These are phyloP conservation scores for Morella rubra DNA, from an alignment of 306 rosid genomes.

Conservation along the genomic window DNA sequence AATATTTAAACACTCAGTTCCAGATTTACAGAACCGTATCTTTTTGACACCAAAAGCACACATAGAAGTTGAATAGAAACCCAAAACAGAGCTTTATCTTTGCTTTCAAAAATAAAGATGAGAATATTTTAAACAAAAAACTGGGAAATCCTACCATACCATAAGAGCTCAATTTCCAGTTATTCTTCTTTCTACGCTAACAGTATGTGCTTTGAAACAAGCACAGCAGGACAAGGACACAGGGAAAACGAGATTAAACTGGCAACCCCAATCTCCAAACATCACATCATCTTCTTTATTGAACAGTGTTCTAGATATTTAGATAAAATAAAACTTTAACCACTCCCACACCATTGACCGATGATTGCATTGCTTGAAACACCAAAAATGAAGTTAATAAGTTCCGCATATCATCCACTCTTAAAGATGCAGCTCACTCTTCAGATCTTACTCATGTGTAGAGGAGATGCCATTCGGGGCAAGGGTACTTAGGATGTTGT, in stretches of 20 bases:
- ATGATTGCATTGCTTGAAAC: background rate
- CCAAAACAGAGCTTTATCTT: background rate
- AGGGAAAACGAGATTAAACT: background rate
- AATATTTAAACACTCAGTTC: background rate
- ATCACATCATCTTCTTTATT: background rate
- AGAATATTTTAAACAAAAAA: background rate
- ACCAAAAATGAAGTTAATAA: background rate
- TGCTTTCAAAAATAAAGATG: background rate
- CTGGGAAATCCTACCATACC: background rate
- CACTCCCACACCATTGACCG: background rate
- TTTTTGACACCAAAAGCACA: background rate
- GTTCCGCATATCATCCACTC: no score
- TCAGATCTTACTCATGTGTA: no score
- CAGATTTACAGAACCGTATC: background rate
- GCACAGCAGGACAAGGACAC: background rate
- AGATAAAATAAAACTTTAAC: background rate
- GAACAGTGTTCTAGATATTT: background rate
- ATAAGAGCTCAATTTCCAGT: background rate
- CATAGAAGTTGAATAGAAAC: background rate
- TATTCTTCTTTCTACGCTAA: background rate
- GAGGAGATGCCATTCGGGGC: no score
- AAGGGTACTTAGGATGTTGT: no score
- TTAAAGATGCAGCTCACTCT: no score
- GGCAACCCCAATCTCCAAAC: background rate
- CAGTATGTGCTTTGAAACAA: background rate